phyloP scores from a whole-genome alignment of 768 basidiomycete species.

The Lactarius evosmus region DNA sequence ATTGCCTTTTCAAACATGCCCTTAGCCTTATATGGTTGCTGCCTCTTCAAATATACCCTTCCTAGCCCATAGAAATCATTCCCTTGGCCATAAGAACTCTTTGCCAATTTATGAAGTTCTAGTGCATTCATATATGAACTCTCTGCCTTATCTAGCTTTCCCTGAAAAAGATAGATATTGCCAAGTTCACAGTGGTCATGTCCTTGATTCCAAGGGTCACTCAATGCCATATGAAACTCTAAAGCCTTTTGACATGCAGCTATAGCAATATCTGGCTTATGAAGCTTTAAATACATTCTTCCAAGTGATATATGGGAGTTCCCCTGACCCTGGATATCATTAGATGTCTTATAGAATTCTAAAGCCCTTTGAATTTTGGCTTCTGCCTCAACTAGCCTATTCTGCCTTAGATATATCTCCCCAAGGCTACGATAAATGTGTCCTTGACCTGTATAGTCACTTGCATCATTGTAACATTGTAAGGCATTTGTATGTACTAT shows the following conservation, averaged over 20 bases:
- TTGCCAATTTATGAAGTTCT: background rate
- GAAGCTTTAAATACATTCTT: background rate
- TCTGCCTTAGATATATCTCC: background rate
- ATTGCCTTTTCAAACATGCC: background rate
- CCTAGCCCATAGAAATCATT: background rate
- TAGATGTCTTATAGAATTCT: background rate
- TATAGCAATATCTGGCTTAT: background rate
- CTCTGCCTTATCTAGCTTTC: background rate
- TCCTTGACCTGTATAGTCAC: background rate
- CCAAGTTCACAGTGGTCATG: background rate
- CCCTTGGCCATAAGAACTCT: background rate
- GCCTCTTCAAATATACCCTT: background rate
- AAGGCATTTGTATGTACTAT: background rate
- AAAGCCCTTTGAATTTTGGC: background rate
- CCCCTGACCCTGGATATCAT: background rate
- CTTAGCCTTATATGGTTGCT: background rate
- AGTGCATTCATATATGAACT: background rate
- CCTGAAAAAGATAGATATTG: background rate
- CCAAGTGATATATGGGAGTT: background rate
- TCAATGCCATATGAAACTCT: background rate
- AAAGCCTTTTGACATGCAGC: background rate
- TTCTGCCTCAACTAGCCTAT: background rate
- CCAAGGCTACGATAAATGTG: background rate
- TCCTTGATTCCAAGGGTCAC: background rate
- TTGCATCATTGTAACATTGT: background rate